These are phyloP conservation scores for Vitis hybrid DNA, from an alignment of 177 flowering plant genomes.

Conservation along the genomic window DNA sequence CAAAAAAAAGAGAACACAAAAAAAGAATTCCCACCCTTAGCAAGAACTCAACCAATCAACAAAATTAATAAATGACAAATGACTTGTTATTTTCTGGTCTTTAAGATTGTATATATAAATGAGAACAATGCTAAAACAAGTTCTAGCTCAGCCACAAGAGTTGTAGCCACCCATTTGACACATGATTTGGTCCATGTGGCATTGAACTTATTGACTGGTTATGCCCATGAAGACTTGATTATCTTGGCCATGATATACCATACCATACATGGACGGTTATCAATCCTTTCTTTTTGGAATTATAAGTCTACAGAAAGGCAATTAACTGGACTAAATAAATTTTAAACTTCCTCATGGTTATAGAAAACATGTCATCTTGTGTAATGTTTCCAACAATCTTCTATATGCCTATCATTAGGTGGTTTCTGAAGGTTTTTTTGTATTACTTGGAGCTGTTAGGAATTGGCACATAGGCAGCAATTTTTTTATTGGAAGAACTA, in stretches of 20 bases:
- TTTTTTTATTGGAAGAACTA: constrained; percentile 95
- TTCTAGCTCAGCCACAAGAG: too few relatives aligned
- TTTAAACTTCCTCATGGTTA: background rate
- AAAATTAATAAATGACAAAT: too few relatives aligned
- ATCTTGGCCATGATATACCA: background rate
- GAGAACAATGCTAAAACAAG: too few relatives aligned
- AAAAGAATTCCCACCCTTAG: too few relatives aligned
- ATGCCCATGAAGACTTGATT: too few relatives aligned
- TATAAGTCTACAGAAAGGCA: background rate
- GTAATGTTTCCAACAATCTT: background rate
- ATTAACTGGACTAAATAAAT: background rate
- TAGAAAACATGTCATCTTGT: background rate
- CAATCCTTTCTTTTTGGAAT: background rate
- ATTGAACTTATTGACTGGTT: too few relatives aligned
- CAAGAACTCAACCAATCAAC: too few relatives aligned
- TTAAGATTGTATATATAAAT: too few relatives aligned
- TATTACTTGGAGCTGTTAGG: constrained; percentile 42
- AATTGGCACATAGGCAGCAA: constrained; percentile 94
- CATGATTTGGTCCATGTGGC: too few relatives aligned
- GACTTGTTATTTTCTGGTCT: too few relatives aligned
- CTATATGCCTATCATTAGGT: background rate
- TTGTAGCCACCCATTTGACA: too few relatives aligned
- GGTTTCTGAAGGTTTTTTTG: background rate
- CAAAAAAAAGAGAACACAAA: too few relatives aligned
- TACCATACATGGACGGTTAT: background rate